Evolutionary conservation across 2,329 filamentous ascomycete species (phyloP).

Genomic region (Sporothrix variecibatus): DNA sequence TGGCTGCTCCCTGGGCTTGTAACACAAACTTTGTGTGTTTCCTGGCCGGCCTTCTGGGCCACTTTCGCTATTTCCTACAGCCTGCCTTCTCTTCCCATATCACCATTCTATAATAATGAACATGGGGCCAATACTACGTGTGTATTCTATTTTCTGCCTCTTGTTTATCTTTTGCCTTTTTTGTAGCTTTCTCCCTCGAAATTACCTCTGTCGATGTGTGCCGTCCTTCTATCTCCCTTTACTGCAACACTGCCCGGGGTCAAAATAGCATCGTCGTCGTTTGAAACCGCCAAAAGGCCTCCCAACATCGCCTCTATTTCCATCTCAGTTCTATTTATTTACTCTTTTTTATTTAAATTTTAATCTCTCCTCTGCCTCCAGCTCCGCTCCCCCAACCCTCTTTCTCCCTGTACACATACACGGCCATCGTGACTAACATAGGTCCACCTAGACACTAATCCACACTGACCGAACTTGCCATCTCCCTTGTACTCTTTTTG

Average conservation of each 20-base stretch:
- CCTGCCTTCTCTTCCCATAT: neutral
- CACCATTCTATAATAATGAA: neutral
- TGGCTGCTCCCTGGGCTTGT: slow-evolving; percentile 23
- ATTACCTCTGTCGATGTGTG: neutral
- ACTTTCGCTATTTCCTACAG: neutral
- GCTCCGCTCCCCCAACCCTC: neutral
- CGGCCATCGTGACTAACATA: neutral
- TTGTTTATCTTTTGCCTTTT: neutral
- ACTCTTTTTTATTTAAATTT: neutral
- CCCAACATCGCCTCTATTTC: neutral
- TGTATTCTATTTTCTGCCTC: neutral
- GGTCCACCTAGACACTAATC: neutral
- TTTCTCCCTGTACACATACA: neutral
- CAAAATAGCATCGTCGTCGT: neutral
- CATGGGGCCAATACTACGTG: neutral
- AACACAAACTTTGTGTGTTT: neutral
- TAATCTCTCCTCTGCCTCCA: neutral
- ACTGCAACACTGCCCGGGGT: neutral
- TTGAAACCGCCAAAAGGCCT: neutral
- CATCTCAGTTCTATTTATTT: neutral
- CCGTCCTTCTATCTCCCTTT: neutral
- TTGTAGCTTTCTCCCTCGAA: neutral
- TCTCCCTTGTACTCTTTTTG: neutral
- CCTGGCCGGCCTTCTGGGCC: neutral
- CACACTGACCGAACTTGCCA: neutral